Evolutionary conservation across 768 basidiomycete species (phyloP), one percentile per base, ranked within the genome.

Genomic region (Suillus tomentosus): DNA sequence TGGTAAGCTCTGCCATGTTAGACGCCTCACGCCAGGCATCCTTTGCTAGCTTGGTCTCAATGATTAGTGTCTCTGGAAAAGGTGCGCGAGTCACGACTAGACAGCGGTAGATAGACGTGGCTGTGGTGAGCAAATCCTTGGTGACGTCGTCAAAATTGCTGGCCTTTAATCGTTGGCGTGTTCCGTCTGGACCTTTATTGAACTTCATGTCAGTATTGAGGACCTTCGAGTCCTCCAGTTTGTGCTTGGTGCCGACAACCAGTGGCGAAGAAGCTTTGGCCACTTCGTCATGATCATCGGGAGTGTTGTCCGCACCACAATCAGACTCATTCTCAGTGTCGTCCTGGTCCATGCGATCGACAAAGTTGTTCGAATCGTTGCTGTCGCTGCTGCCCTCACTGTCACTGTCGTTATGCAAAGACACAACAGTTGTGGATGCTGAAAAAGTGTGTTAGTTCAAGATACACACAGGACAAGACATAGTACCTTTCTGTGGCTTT

Each of bases 1-100:
- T 45, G 45, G 45, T 45, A 45, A 45, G 45, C 45, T 45, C 45
- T 45, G 45, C 45, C n/a, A 45, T 45, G 45, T 45, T 45, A 45
- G 9, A 45, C 0, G n/a, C 45, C 45, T 45, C n/a, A 2, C n/a
- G 45, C 45, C 45, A 45, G 19, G 45, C 45, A 45, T 45, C 45
- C 45, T 45, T 45, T n/a, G 19, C 45, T 45, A 45, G n/a, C 45
- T 45, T 45, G 9, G 19, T 45, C 45, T 45, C 45, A 11, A 45
- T n/a, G 45, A 45, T 45, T 19, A 45, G 45, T 11, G n/a, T n/a
- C 45, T n/a, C 45, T 45, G 19, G 45, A 43, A 45, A 45, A 45
- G 45, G 45, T 4, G 45, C 10, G n/a, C 9, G 45, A 45, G 45
- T 45, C 45, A 45, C 4, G 10, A 45, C 45, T 45, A 45, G 45